These are phyloP conservation scores for Xylariaceae sp. DNA, from an alignment of 2,329 filamentous ascomycete genomes.

Conservation along the genomic window DNA sequence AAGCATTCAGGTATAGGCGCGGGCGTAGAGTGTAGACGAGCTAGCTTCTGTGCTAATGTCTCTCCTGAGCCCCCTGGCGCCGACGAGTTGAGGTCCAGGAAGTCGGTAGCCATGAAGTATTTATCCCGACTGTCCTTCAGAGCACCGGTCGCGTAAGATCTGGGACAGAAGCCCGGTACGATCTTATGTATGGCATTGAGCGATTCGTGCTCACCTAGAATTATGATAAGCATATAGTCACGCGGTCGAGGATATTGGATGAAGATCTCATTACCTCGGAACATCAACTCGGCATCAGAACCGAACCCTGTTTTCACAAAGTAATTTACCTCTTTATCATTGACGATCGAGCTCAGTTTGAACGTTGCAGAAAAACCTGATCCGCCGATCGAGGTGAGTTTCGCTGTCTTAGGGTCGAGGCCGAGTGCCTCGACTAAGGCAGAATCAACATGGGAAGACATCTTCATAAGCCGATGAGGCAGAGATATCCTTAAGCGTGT, in stretches of 20 bases:
- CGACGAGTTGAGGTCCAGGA: slow-evolving; percentile 58
- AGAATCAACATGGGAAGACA: slow-evolving; percentile 51
- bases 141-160: slow-evolving; percentile 66
- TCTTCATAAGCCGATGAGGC: slow-evolving; percentile 20
- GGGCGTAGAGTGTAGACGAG: slow-evolving; percentile 69
- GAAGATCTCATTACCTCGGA: slow-evolving; percentile 47
- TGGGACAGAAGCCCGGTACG: slow-evolving; percentile 71
- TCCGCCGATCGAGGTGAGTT: slow-evolving; percentile 56
- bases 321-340: slow-evolving; percentile 50
- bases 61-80: slow-evolving; percentile 41
- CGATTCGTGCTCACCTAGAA: slow-evolving; percentile 69
- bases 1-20: slow-evolving; percentile 60
- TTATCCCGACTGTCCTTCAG: slow-evolving; percentile 46
- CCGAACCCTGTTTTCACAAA: slow-evolving; percentile 70
- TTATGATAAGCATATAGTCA: not conserved
- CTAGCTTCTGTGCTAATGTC: slow-evolving; percentile 70
- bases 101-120: slow-evolving; percentile 69
- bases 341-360: slow-evolving; percentile 44
- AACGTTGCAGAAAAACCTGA: slow-evolving; percentile 65
- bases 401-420: slow-evolving; percentile 50
- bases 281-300: slow-evolving; percentile 60
- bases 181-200: slow-evolving; percentile 71
- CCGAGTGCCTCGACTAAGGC: slow-evolving; percentile 57
- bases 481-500: not conserved
- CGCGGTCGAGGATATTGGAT: not conserved